These are phyloP conservation scores for Solanum aculeatissimum DNA, from an alignment of 305 asterid species.

Conservation along the genomic window DNA sequence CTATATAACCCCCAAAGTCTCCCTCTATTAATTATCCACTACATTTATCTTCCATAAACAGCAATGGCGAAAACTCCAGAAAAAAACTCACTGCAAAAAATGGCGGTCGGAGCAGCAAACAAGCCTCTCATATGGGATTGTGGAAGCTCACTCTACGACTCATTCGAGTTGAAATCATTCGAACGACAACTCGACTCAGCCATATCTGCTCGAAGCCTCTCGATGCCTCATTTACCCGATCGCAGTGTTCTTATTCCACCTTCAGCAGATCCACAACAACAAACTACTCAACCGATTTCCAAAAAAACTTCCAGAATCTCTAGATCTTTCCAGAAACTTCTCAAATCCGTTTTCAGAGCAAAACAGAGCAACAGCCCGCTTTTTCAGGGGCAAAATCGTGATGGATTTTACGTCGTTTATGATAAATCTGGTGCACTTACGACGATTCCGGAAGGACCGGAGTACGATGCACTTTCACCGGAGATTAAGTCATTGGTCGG, in stretches of 20 bases:
- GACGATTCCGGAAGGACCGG: constrained; percentile 59
- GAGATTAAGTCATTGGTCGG: constrained; percentile 44
- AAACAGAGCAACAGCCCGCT: constrained; percentile 6
- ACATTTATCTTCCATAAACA: background rate
- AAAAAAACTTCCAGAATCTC: constrained; percentile 38
- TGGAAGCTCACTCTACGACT: constrained; percentile 71
- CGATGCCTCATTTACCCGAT: constrained; percentile 66
- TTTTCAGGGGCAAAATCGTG: background rate
- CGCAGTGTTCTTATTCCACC: background rate
- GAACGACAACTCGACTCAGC: constrained; percentile 61
- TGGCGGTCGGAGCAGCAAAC: background rate
- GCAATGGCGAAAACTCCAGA: constrained; percentile 8
- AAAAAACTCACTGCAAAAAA: background rate
- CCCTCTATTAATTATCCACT: background rate
- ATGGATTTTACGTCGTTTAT: constrained; percentile 22
- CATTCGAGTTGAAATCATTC: constrained; percentile 56
- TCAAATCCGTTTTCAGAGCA: constrained; percentile 44
- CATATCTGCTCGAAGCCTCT: constrained; percentile 44
- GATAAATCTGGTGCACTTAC: constrained; percentile 35
- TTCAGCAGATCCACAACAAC: constrained; percentile 7
- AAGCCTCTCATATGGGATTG: constrained; percentile 56
- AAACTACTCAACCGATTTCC: background rate
- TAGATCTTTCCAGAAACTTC: constrained; percentile 41
- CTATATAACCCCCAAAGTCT: background rate
- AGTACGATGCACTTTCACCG: constrained; percentile 44